Evolutionary conservation across 345 rosid species (phyloP).

Genomic region (Streptanthus diversifolius): DNA sequence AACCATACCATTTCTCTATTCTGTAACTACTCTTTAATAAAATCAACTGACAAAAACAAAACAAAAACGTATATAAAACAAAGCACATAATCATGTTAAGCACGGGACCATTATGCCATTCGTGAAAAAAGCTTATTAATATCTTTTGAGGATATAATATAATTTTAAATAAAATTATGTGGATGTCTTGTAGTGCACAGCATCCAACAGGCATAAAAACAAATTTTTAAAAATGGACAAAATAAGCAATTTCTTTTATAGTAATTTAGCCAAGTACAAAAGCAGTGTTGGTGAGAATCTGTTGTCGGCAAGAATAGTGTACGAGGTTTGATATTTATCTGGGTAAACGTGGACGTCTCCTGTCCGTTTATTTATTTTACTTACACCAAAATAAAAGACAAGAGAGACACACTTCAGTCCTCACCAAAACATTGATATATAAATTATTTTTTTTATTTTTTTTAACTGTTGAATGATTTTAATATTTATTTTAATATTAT

Average conservation of each 20-base stretch:
- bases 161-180: neutral
- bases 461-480: no score
- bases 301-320: conserved; percentile 66
- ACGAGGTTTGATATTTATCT: conserved; percentile 61
- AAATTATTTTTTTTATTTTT: no score
- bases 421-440: no score
- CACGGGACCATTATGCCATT: conserved; percentile 5
- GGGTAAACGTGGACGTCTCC: conserved; percentile 59
- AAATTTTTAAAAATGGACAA: conserved; percentile 13
- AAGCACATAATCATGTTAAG: no score
- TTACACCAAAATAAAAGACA: no score
- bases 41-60: no score
- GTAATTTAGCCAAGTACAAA: conserved; percentile 32
- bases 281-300: conserved; percentile 31
- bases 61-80: no score
- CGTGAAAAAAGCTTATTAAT: neutral
- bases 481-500: no score
- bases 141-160: neutral
- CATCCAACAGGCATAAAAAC: conserved; percentile 18
- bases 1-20: no score
- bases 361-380: conserved; percentile 44
- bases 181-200: conserved; percentile 13
- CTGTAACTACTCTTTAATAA: no score
- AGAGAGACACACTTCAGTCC: neutral
- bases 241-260: conserved; percentile 8